Evolutionary conservation across 129 eudicot species (phyloP).

Genomic region (Flaveria linearis): DNA sequence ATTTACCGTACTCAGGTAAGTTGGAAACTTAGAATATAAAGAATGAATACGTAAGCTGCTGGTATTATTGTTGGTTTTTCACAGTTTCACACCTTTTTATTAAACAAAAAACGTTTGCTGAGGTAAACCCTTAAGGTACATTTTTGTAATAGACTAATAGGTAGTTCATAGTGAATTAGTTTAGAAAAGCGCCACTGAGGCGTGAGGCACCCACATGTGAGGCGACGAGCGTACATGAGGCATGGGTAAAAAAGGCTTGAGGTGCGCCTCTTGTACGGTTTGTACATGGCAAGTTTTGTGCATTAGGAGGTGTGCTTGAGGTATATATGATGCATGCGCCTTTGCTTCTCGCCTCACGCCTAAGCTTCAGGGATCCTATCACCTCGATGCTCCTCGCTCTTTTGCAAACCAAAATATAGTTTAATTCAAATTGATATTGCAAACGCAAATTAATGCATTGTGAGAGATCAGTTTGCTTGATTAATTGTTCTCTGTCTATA

Average conservation of each 20-base stretch:
- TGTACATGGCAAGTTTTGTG: too few relatives aligned
- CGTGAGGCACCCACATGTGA: too few relatives aligned
- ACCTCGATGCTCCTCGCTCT: too few relatives aligned
- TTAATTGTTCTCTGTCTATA: not conserved
- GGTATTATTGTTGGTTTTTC: not conserved
- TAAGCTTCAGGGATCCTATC: too few relatives aligned
- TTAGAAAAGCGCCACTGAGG: not conserved
- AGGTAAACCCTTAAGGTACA: slow-evolving; percentile 10
- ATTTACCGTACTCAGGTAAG: not conserved
- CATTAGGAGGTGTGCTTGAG: too few relatives aligned
- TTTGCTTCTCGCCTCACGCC: too few relatives aligned
- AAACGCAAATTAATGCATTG: not conserved
- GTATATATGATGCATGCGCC: too few relatives aligned
- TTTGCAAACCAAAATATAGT: not conserved
- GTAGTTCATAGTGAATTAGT: not conserved
- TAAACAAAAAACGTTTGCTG: too few relatives aligned
- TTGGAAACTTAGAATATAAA: not conserved
- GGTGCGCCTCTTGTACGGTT: too few relatives aligned
- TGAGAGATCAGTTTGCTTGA: not conserved
- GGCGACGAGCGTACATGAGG: too few relatives aligned
- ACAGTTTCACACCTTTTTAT: too few relatives aligned
- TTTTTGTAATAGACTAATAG: not conserved
- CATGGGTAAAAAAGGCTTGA: too few relatives aligned
- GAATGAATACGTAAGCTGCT: not conserved
- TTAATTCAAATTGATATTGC: not conserved